These are phyloP conservation scores for Parastagonospora nodorum DNA, from an alignment of 2,329 filamentous ascomycete genomes.

Conservation along the genomic window DNA sequence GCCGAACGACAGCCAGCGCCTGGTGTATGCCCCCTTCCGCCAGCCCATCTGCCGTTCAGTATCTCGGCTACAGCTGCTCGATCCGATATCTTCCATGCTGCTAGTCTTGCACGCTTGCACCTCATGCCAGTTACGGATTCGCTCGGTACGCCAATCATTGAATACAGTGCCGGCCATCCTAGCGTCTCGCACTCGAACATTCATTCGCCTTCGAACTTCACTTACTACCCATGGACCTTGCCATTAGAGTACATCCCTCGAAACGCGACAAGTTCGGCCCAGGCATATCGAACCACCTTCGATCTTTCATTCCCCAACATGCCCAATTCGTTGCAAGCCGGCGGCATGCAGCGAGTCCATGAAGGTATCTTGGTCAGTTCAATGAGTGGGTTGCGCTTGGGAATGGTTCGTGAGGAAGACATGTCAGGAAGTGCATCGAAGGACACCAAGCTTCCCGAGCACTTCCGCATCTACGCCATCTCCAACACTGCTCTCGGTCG, in stretches of 20 bases:
- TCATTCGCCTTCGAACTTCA: constrained; percentile 73
- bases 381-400: constrained; percentile 65
- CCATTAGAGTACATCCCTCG: constrained; percentile 74
- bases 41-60: constrained; percentile 65
- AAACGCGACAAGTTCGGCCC: constrained; percentile 76
- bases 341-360: constrained; percentile 60
- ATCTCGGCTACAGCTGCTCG: constrained; percentile 81
- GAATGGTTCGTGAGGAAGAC: constrained; percentile 68
- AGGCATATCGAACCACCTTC: constrained; percentile 73
- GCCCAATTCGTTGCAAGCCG: constrained; percentile 54
- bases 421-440: constrained; percentile 45
- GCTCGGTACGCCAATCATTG: constrained; percentile 61
- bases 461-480: constrained; percentile 78
- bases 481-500: constrained; percentile 81
- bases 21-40: constrained; percentile 70
- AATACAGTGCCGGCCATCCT: constrained; percentile 59
- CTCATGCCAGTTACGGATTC: constrained; percentile 66
- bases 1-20: constrained; percentile 30
- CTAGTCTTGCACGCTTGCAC: constrained; percentile 81
- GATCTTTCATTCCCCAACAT: constrained; percentile 69
- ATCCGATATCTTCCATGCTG: constrained; percentile 84
- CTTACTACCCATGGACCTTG: constrained; percentile 91
- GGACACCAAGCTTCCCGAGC: constrained; percentile 37
- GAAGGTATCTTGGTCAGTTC: constrained; percentile 66
- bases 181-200: constrained; percentile 61